Base-by-base conservation (phyloP, 1,139 yeast genomes). In the Zygoascus hellenicus region DNA sequence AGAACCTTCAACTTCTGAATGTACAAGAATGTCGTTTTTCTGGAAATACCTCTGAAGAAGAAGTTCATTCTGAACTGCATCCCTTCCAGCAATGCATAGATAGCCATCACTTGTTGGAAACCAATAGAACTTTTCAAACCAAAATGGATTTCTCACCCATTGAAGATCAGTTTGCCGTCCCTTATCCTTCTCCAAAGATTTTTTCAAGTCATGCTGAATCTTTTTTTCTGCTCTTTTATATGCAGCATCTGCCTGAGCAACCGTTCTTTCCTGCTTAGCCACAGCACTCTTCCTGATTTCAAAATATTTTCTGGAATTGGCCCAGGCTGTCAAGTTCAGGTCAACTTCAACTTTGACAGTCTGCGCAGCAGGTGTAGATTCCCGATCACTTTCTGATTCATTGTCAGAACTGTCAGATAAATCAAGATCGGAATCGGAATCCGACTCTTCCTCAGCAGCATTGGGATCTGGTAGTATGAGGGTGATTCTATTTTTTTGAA, bases 91-190 rank as follows among this genome's bases (percentile, higher is more conserved):
- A 45, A 92, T 65, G 53, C 95, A 86, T 47, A 92, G 69, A 59
- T 86, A 89, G 0, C 95, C 95, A 62, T 92, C 97, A 54, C 83
- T 82, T 0, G 96, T 77, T 29, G 89, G 74, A 61, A 92, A 92
- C 98, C 98, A 92, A 60, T 73, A 81, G 63, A 84, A 92, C 64
- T 92, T 92, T 61, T 92, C 98, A 68, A 94, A 94, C 86, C 97
- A 90, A 58, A 72, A 83, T 42, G 88, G 87, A 5, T 78, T 75
- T 45, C 97, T 75, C 30, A 84, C 70, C 34, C 77, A 80, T 52
- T 78, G 82, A 51, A 88, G 70, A 1, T 78, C 73, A 40, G 45
- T 58, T 47, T 54, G 62, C 45, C 45, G 55, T 46, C 80, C 83
- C 49, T 75, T 76, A 49, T 83, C 82, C 48, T 78, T 78, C 50